These are phyloP conservation scores for Cynara cardunculus DNA, from an alignment of 129 eudicot species.

Conservation along the genomic window DNA sequence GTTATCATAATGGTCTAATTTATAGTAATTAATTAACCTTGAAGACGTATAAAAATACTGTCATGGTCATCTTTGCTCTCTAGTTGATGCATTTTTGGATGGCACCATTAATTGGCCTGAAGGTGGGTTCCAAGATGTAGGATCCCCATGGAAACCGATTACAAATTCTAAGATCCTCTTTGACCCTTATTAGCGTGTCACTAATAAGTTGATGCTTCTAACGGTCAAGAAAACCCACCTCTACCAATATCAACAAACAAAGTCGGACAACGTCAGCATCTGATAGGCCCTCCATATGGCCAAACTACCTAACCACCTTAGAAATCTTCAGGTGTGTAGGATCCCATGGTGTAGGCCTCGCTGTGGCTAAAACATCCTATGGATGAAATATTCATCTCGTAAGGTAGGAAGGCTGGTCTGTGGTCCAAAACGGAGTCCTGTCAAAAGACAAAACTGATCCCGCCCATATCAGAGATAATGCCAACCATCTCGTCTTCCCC, in stretches of 20 bases:
- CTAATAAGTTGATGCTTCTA: not conserved
- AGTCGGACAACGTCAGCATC: not conserved
- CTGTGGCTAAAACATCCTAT: not conserved
- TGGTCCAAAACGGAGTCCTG: not conserved
- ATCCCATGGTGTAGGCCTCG: not conserved
- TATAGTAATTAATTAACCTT: not conserved
- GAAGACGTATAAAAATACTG: not conserved
- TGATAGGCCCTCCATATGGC: not conserved
- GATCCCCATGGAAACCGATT: not conserved
- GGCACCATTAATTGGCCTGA: too few relatives aligned
- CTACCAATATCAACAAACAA: not conserved
- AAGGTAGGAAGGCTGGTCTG: not conserved
- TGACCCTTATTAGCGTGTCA: not conserved
- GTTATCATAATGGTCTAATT: too few relatives aligned
- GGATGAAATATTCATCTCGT: not conserved
- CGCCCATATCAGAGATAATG: not conserved
- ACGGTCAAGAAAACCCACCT: not conserved
- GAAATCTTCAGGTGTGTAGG: not conserved
- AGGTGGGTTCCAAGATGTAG: too few relatives aligned
- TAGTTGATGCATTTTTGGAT: too few relatives aligned
- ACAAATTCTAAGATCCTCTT: not conserved
- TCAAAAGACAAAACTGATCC: not conserved
- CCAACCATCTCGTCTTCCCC: not conserved
- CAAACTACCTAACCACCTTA: not conserved
- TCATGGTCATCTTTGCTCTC: too few relatives aligned